phyloP scores from a whole-genome alignment of 2,329 filamentous ascomycete genomes.

The Stagonosporopsis vannaccii region DNA sequence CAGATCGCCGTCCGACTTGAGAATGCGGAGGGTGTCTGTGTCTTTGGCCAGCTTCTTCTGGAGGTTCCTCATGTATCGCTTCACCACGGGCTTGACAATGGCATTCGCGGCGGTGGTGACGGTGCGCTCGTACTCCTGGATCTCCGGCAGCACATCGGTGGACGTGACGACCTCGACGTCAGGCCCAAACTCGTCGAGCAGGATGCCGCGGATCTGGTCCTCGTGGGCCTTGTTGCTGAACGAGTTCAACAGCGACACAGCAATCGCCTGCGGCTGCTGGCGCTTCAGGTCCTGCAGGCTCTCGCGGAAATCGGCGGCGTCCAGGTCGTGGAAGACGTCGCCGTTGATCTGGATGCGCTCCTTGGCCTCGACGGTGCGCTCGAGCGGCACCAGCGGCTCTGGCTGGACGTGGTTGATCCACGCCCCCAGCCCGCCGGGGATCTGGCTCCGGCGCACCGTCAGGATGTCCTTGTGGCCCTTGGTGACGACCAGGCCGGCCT shows the following conservation, averaged over 20 bases:
- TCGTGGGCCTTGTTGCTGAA: slow-evolving; percentile 57
- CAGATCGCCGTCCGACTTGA: slow-evolving; percentile 59
- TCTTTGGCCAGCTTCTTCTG: slow-evolving; percentile 51
- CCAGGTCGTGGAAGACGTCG: slow-evolving; percentile 50
- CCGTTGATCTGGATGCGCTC: slow-evolving; percentile 57
- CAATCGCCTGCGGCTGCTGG: slow-evolving; percentile 55
- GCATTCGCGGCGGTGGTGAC: slow-evolving; percentile 59
- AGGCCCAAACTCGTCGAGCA: slow-evolving; percentile 54
- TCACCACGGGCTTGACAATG: slow-evolving; percentile 58
- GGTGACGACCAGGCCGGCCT: slow-evolving; percentile 57
- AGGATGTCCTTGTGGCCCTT: slow-evolving; percentile 60
- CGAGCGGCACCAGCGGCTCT: slow-evolving; percentile 58
- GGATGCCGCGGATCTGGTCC: slow-evolving; percentile 46
- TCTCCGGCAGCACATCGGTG: slow-evolving; percentile 56
- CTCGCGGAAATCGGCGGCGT: slow-evolving; percentile 49
- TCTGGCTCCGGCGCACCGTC: slow-evolving; percentile 56
- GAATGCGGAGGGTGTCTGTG: slow-evolving; percentile 56
- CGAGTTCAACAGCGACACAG: slow-evolving; percentile 58
- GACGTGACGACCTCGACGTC: slow-evolving; percentile 56
- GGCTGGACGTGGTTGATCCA: slow-evolving; percentile 60
- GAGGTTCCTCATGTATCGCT: slow-evolving; percentile 55
- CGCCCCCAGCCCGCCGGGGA: slow-evolving; percentile 59
- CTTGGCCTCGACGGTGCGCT: slow-evolving; percentile 55
- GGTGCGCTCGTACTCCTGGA: slow-evolving; percentile 59
- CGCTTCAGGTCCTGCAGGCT: slow-evolving; percentile 50